Conservation (phyloP, 2,329 filamentous ascomycete genomes). For the Fusarium continuum region DNA sequence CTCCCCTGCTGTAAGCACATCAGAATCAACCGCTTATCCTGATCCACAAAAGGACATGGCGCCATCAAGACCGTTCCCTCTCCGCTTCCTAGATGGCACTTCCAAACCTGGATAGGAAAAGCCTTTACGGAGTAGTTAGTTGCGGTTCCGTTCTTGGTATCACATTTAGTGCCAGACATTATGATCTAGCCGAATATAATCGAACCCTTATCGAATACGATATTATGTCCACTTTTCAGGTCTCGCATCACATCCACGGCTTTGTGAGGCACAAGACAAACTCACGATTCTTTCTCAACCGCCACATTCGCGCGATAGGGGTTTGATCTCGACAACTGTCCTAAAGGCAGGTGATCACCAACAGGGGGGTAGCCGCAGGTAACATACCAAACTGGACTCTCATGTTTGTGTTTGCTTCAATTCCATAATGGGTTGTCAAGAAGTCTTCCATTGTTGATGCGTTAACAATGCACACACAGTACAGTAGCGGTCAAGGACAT, state of each 20-base stretch:
- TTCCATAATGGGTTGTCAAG: neutral
- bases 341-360: slow-evolving; percentile 10
- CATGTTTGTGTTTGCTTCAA: slow-evolving; percentile 8
- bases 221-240: neutral
- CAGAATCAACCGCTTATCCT: neutral
- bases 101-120: slow-evolving; percentile 6
- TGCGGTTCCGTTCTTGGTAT: slow-evolving; percentile 20
- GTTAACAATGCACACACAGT: neutral
- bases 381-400: neutral
- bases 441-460: neutral
- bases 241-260: neutral
- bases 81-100: neutral
- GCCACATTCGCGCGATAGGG: neutral
- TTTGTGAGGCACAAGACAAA: neutral
- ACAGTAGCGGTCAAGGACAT: slow-evolving; percentile 15
- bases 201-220: neutral
- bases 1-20: slow-evolving; percentile 8
- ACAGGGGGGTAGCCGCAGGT: neutral
- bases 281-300: neutral
- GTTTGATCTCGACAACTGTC: slow-evolving; percentile 1
- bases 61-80: slow-evolving; percentile 3
- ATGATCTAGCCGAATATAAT: neutral
- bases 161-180: neutral
- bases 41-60: slow-evolving; percentile 19
- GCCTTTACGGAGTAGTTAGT: neutral